Base-by-base conservation (phyloP, 805 yeast genomes). In the Hanseniaspora lachancei region DNA sequence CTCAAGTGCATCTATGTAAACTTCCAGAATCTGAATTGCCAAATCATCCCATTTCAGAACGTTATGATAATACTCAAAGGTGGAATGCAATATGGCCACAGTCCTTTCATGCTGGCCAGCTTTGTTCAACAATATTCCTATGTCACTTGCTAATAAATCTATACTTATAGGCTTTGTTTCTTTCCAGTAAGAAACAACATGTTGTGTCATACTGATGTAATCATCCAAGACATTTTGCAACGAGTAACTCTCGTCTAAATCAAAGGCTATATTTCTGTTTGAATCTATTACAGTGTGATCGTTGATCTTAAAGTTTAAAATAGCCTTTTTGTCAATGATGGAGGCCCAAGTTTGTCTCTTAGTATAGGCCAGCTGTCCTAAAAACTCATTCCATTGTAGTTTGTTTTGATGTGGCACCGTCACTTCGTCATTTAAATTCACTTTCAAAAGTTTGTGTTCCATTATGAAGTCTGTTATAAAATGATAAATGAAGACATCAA, bases 61-160 rank as follows among this genome's bases (percentile, higher is more conserved):
- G 20, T 74, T 68, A 8, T 77, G 74, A 62, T 85, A 89, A 55
- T 79, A 79, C 40, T 77, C 79, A 48, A 86, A 86, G 2, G 93
- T 81, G 9, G 81, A 78, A 40, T 79, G 78, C 13, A 91, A 70
- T 2, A 86, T 78, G 5, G 76, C 70, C 16, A 80, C 76, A 1
- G 96, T 83, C 46, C 77, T 75, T 39, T 74, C 74, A 61, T 78
- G 83, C 36, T 84, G 74, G 3, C 75, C 69, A 34, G 72, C 70
- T 60, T 78, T 79, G 64, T 78, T 82, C 58, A 83, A 81, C 18
- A 88, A 67, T 12, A 84, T 64, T 0, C 95, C 96, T 54, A 88
- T 74, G 60, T 91, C 96, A 7, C 86, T 78, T 1, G 89, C 81
- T 16, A 93, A 71, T 5, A 82, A 72, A 62, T 86, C 89, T 7